phyloP scores from a whole-genome alignment of 176 grass and related monocot genomes.

The Thalia dealbata region DNA sequence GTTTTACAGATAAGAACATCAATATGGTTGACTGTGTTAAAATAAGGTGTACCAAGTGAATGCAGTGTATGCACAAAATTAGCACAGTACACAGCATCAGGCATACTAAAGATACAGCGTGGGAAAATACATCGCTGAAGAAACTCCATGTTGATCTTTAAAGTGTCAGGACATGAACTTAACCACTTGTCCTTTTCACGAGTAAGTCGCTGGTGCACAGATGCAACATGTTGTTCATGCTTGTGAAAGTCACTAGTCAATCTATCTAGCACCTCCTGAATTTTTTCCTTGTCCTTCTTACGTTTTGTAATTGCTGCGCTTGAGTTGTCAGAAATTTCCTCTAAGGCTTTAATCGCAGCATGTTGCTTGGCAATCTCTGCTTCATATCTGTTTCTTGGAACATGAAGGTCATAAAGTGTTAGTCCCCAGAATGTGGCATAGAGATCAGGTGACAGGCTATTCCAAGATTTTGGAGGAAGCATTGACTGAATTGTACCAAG shows the following conservation, averaged over 20 bases:
- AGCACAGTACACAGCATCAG: constrained; percentile 92
- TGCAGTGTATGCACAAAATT: constrained; percentile 84
- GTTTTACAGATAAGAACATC: constrained; percentile 92
- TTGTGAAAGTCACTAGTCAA: constrained; percentile 66
- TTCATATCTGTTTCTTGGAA: constrained; percentile 88
- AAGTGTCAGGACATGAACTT: constrained; percentile 67
- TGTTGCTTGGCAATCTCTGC: constrained; percentile 85
- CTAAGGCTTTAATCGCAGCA: constrained; percentile 81
- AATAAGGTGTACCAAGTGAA: constrained; percentile 78
- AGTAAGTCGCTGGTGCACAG: constrained; percentile 63
- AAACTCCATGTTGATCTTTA: constrained; percentile 97
- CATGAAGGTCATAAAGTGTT: constrained; percentile 88
- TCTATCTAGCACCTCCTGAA: constrained; percentile 93
- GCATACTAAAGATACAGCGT: constrained; percentile 74
- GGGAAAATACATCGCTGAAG: constrained; percentile 87
- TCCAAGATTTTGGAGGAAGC: constrained; percentile 83
- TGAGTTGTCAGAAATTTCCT: constrained; percentile 93
- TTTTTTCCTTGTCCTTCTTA: constrained; percentile 97
- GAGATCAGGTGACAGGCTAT: constrained; percentile 78
- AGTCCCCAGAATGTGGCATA: constrained; percentile 97
- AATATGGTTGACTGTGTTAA: constrained; percentile 90
- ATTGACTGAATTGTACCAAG: constrained; percentile 59
- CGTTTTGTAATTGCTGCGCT: constrained; percentile 86
- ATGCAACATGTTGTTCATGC: constrained; percentile 72
- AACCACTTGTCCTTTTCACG: constrained; percentile 94